Conservation (phyloP, 768 basidiomycete genomes). For the Cystofilobasidium bisporidii region DNA sequence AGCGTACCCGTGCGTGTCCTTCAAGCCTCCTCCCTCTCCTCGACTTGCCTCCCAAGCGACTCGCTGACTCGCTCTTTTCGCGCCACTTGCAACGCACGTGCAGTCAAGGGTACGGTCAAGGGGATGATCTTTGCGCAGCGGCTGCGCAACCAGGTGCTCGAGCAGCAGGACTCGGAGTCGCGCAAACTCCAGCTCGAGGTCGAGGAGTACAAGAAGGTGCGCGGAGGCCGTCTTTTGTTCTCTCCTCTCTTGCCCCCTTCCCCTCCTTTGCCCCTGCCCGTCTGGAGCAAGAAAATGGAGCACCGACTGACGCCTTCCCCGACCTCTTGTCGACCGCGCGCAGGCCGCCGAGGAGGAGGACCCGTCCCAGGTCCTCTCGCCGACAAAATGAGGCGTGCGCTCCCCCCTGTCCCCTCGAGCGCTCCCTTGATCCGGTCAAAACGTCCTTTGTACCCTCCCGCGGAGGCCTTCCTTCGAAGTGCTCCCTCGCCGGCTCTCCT, state of each 20-base stretch:
- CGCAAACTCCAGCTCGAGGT: constrained; percentile 9
- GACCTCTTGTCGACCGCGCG: too few species aligned
- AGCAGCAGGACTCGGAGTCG: constrained; percentile 10
- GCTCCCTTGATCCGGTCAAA: too few species aligned
- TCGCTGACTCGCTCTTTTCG: neutral
- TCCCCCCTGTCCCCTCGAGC: too few species aligned
- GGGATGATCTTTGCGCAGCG: constrained; percentile 26
- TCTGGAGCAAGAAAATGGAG: too few species aligned
- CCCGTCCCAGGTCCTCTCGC: neutral
- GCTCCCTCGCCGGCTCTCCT: too few species aligned
- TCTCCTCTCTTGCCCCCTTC: too few species aligned
- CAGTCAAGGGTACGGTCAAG: constrained; percentile 25
- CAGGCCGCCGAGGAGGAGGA: neutral
- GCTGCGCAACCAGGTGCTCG: constrained; percentile 8
- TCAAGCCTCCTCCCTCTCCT: neutral
- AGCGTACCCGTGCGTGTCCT: constrained; percentile 22
- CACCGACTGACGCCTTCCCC: too few species aligned
- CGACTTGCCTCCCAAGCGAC: neutral
- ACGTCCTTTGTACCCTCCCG: too few species aligned
- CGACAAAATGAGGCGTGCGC: neutral
- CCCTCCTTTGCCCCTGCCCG: too few species aligned
- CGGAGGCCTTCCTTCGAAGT: too few species aligned
- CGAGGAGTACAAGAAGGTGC: constrained; percentile 18
- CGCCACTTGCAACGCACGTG: too few species aligned
- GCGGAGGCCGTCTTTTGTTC: too few species aligned